phyloP scores from a whole-genome alignment of 148 eudicot species.

The Cornus kousa region DNA sequence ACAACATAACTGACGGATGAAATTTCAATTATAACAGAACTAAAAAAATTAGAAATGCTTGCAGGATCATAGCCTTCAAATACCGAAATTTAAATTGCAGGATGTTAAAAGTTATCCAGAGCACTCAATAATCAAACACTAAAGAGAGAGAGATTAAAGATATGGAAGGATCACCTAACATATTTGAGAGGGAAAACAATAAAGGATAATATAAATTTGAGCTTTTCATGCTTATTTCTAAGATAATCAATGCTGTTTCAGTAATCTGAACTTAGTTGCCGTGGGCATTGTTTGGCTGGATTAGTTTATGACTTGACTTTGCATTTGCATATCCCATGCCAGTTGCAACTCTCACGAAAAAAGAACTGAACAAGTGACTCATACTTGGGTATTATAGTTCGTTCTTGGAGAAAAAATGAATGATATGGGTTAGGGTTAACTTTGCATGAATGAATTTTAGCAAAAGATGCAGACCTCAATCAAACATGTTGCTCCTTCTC shows the following conservation, averaged over 20 bases:
- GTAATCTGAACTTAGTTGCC: background rate
- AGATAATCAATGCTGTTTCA: background rate
- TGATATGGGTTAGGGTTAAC: background rate
- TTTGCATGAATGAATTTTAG: background rate
- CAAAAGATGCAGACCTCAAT: conserved; percentile 62
- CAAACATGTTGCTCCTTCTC: conserved; percentile 99
- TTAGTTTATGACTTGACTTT: conserved; percentile 4
- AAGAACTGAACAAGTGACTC: background rate
- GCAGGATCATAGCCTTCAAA: background rate
- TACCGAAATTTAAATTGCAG: background rate
- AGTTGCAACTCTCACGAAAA: background rate
- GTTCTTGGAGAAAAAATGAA: background rate
- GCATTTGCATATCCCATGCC: conserved; percentile 2
- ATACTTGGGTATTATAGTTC: no score
- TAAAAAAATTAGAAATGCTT: background rate
- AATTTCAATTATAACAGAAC: background rate
- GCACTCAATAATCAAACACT: background rate
- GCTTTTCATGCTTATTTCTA: background rate
- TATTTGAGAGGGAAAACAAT: background rate
- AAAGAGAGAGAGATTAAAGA: background rate
- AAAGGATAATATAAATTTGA: background rate
- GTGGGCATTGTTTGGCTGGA: background rate
- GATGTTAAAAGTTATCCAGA: background rate
- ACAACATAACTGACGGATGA: background rate
- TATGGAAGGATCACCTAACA: background rate